Evolutionary conservation across 164 flowering plant genomes (phyloP), one percentile per base, ranked within the genome.

Genomic region (Euptelea pleiosperma): DNA sequence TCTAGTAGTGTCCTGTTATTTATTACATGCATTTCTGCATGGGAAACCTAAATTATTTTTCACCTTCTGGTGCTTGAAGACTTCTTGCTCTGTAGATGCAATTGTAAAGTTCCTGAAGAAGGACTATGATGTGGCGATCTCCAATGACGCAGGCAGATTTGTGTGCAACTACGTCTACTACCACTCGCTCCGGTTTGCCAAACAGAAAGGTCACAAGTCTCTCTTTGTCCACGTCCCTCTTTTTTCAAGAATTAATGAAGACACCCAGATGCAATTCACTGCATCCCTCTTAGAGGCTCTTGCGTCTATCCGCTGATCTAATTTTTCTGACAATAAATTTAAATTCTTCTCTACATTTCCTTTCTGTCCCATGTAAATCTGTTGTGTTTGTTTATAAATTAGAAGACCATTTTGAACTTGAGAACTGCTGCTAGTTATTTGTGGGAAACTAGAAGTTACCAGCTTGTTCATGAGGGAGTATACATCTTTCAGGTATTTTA

Each of bases 171-270:
- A n/a, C n/a, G n/a, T n/a, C n/a, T 83, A 83, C 55, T 83, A 83
- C 53, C 88, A 81, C 51, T 81, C 85, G 3, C 85, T 83, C 31
- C 75, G 73, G 19, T 75, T 72, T 55, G 88, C 85, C 4, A 79
- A 83, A 43, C 67, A 70, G 70, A 80, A 69, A 55, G 83, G 83
- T 26, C 74, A 68, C 69, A 78, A 72, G 56, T 80, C 83, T 24
- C 75, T 82, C 6, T 81, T 80, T 56, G 83, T 81, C 31, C 88
- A 83, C 43, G 77, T 83, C 25, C 83, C 88, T 40, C 79, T 65
- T n/a, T 83, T 83, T 57, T 71, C 77, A 3, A 75, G 58, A 46
- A 70, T 81, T 21, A 70, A 81, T 42, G 75, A 79, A 71, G 82
- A 77, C 51, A 75, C 82, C 15, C 88, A 83, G 62, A 83, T 83